Evolutionary conservation across 352 stramenopile species (phyloP), one percentile per base, ranked within the genome.

Genomic region (Peronospora belbahrii): DNA sequence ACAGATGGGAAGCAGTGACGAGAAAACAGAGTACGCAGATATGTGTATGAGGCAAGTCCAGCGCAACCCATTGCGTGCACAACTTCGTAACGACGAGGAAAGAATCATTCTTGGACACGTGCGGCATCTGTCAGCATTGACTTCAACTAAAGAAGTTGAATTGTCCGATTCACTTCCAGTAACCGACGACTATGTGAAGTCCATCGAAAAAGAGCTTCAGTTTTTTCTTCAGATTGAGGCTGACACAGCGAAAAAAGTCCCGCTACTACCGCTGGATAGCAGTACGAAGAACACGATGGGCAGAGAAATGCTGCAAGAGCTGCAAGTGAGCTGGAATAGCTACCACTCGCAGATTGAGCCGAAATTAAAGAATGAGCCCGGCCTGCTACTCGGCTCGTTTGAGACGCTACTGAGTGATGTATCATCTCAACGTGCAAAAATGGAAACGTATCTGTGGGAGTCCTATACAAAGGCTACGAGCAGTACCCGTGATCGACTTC

Each of bases 291-390:
- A 74, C 37, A 42, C 27, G 0, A 67, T 77, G 50, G 52, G 67
- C 0, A 47, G 33, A 10, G 42, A 19, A 1, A 78, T 85, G 68
- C 38, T 71, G 15, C 33, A 41, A 1, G 68, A 78, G 22, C 24
- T 85, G 3, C 38, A 59, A 45, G 17, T 55, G 2, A 85, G 65
- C 35, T 85, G 70, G 68, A 13, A 52, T 1, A 52, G 45, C 6
- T 66, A 74, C 27, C 63, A 79, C 24, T 35, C 22, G 0, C 44
- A 74, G 13, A 4, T 33, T 3, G 17, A 64, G 6, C 15, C 22
- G 1, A 8, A 41, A 15, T 27, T 74, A 14, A 49, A 45, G 0
- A 7, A 13, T 7, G 14, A 36, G 2, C 42, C 40, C 10, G 15
- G 10, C 5, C 3, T 8, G 2, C 31, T 70, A 2, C 11, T 57